Conservation (phyloP, 495 filamentous ascomycete species). For the Pyronema omphalodes region DNA sequence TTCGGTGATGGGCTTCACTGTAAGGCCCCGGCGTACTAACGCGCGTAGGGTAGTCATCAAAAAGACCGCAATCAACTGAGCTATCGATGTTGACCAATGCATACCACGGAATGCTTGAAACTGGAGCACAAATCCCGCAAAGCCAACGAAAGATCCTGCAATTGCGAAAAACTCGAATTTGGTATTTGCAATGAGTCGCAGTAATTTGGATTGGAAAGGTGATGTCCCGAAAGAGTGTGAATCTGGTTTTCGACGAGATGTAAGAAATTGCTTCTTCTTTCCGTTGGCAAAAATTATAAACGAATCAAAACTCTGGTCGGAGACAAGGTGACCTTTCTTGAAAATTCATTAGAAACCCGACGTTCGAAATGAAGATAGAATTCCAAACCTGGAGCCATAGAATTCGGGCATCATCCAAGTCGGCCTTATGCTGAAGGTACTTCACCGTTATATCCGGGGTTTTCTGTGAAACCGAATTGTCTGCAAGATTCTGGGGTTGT, state of each 20-base stretch:
- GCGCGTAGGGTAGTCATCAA: slow-evolving; percentile 11
- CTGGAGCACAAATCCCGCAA: slow-evolving; percentile 18
- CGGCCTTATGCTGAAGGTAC: too few relatives aligned
- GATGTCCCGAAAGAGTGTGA: background rate
- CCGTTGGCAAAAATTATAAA: slow-evolving; percentile 1
- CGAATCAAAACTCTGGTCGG: slow-evolving; percentile 9
- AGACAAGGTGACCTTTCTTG: background rate
- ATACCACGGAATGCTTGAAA: slow-evolving; percentile 25
- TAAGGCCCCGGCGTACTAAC: slow-evolving; percentile 10
- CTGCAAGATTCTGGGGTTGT: too few relatives aligned
- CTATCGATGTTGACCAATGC: slow-evolving; percentile 14
- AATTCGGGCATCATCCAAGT: background rate
- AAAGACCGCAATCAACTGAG: slow-evolving; percentile 10
- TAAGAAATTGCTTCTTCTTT: background rate
- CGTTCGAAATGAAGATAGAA: too few relatives aligned
- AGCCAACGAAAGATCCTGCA: slow-evolving; percentile 8
- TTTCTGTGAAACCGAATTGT: too few relatives aligned
- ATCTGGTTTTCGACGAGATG: background rate
- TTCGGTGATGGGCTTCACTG: background rate
- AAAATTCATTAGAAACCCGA: too few relatives aligned
- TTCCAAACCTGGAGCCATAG: slow-evolving; percentile 7
- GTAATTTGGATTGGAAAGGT: background rate
- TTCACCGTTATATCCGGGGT: too few relatives aligned
- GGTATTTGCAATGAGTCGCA: background rate
- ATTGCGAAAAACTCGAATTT: background rate